Base-by-base conservation (phyloP, 2,329 filamentous ascomycete species). In the Colletotrichum abscissum region DNA sequence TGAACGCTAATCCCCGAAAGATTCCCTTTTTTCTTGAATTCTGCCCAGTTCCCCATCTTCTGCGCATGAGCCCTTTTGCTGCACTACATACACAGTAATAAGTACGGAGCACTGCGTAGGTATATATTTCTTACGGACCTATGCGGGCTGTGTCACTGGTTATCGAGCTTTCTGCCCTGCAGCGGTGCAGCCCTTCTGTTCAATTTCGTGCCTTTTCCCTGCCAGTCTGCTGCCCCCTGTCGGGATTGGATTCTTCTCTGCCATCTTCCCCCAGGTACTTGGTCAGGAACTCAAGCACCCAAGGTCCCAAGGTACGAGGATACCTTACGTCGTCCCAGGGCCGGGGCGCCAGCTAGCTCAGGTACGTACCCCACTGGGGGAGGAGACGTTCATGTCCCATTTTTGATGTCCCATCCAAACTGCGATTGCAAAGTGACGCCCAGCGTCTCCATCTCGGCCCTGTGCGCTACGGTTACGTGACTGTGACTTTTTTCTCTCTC, bases 381-480 rank as follows among this genome's bases (percentile, higher is more conserved):
- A 46, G 42, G 42, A 46, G 33, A 65, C 38, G 57, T 33, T 22
- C 64, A 42, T 58, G 64, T 67, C 46, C 55, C 46, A 55, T 62
- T 67, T 55, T 56, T 67, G 68, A 46, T 46, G 33, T 63, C 24
- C 57, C 49, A 57, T 58, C 63, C 69, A 38, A 65, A 54, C 38
- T 28, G 35, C 58, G 16, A 42, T 46, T 26, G 58, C 58, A 12
- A 38, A 46, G 24, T 26, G 58, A 49, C 42, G 33, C 63, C 69
- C 69, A 35, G 49, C 63, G 63, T 63, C 69, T 69, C 65, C 69
- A 63, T 68, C 35, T 63, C 65, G 66, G 66, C 65, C 69, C 62
- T 72, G 65, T n/a, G 64, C 49, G 63, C 69, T 49, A 57, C 57
- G 30, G 30, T 9, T 33, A 33, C 30, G 56, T 22, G 59, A 63